Conservation (phyloP, 139 green algal species). For the Mychonastes homosphaera region DNA sequence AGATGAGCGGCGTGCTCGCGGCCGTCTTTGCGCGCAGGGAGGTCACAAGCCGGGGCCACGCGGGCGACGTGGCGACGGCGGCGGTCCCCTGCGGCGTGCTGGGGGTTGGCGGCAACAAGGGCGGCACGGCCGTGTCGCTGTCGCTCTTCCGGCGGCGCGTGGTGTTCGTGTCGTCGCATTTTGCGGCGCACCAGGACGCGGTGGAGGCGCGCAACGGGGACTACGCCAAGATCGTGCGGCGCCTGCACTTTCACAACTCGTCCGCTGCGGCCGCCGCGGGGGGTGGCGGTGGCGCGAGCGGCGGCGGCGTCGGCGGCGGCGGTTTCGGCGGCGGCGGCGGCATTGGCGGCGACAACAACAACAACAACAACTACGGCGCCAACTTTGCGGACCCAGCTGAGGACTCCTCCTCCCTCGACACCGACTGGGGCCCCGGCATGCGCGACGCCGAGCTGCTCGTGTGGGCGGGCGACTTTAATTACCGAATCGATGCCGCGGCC, state of each 20-base stretch:
- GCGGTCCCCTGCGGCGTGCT: conserved; percentile 80
- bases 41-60: conserved; percentile 4
- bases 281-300: not conserved
- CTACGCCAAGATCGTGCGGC: conserved; percentile 61
- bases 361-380: not conserved
- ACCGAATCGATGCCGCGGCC: conserved; percentile 34
- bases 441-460: conserved; percentile 52
- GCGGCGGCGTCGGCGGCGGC: not conserved
- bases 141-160: conserved; percentile 61
- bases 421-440: conserved; percentile 34
- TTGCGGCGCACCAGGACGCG: conserved; percentile 81
- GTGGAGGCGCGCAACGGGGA: conserved; percentile 77
- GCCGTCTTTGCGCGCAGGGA: conserved; percentile 51
- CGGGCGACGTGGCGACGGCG: conserved; percentile 70
- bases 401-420: conserved; percentile 1
- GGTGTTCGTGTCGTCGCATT: conserved; percentile 72
- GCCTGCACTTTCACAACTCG: conserved; percentile 60
- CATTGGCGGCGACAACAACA: conserved; percentile 1
- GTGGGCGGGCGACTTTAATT: conserved; percentile 92
- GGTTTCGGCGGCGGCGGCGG: not conserved
- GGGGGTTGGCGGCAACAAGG: conserved; percentile 92
- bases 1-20: conserved; percentile 76
- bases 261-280: conserved; percentile 9
- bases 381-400: not conserved
- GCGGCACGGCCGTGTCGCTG: conserved; percentile 75